phyloP scores from a whole-genome alignment of 140 eudicot species.

The Eryngium alpinum region DNA sequence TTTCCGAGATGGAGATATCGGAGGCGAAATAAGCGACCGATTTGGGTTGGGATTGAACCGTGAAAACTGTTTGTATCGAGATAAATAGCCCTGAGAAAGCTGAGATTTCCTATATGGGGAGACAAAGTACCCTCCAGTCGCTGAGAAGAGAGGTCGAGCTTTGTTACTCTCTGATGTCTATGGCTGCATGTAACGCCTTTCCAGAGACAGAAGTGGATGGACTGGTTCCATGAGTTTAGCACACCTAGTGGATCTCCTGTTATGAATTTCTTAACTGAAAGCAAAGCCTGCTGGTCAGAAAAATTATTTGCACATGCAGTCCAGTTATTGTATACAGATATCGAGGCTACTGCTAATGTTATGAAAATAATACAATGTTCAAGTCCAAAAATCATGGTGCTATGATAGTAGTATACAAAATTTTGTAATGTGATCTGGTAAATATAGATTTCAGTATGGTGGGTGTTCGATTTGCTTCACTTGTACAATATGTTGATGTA shows the following conservation, averaged over 20 bases:
- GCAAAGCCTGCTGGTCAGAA: background rate
- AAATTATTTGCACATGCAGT: background rate
- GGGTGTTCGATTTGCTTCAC: no score
- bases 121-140: background rate
- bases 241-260: background rate
- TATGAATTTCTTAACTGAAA: no score
- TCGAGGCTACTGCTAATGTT: no score
- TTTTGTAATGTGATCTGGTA: no score
- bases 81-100: background rate
- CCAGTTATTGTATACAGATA: no score
- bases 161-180: background rate
- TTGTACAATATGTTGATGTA: no score
- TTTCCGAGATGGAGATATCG: constrained; percentile 3
- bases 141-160: background rate
- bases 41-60: background rate
- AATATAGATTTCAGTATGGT: no score
- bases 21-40: background rate
- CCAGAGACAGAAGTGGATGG: background rate
- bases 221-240: background rate
- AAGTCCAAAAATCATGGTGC: no score
- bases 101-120: background rate
- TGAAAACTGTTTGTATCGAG: background rate
- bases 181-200: background rate
- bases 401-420: no score
- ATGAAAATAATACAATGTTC: no score